These are phyloP conservation scores for Auricularia sp. DNA, from an alignment of 768 basidiomycete genomes.

Conservation along the genomic window DNA sequence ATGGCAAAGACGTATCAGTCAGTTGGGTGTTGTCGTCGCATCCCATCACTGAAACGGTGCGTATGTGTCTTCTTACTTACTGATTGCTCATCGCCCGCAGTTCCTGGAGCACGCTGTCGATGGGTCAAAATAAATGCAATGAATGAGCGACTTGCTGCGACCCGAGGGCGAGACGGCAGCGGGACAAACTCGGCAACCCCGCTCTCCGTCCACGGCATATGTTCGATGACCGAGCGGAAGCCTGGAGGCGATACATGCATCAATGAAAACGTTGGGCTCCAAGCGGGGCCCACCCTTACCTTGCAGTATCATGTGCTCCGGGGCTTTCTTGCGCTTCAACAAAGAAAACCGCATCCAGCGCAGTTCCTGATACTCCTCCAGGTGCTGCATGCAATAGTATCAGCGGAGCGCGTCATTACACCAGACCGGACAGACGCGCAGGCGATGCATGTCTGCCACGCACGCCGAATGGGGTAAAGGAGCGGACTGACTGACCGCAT, in stretches of 20 bases:
- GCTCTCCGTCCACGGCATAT: slow-evolving; percentile 61
- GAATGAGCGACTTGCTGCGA: background rate
- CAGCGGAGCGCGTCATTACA: no score
- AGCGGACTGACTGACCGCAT: slow-evolving; percentile 12
- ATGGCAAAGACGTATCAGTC: background rate
- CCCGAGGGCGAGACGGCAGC: background rate
- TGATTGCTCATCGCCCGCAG: slow-evolving; percentile 56
- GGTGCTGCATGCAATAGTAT: slow-evolving; percentile 32
- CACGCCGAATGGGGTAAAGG: slow-evolving; percentile 1
- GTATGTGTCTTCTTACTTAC: slow-evolving; percentile 32
- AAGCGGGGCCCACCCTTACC: slow-evolving; percentile 27
- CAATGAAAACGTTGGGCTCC: slow-evolving; percentile 8
- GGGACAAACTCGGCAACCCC: slow-evolving; percentile 59
- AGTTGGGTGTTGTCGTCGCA: background rate
- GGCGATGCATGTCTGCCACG: no score
- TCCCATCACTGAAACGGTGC: slow-evolving; percentile 7
- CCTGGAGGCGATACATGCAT: slow-evolving; percentile 33
- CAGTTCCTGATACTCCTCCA: slow-evolving; percentile 68
- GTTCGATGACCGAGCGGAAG: slow-evolving; percentile 68
- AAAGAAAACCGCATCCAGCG: slow-evolving; percentile 82
- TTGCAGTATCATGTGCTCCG: slow-evolving; percentile 52
- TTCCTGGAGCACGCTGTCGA: slow-evolving; percentile 61
- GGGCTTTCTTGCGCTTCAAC: slow-evolving; percentile 64
- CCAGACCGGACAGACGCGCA: no score
- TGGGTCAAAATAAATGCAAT: slow-evolving; percentile 9